Evolutionary conservation across 2,329 filamentous ascomycete genomes (phyloP), one percentile per base, ranked within the genome.

Genomic region (Fusarium acutatum): DNA sequence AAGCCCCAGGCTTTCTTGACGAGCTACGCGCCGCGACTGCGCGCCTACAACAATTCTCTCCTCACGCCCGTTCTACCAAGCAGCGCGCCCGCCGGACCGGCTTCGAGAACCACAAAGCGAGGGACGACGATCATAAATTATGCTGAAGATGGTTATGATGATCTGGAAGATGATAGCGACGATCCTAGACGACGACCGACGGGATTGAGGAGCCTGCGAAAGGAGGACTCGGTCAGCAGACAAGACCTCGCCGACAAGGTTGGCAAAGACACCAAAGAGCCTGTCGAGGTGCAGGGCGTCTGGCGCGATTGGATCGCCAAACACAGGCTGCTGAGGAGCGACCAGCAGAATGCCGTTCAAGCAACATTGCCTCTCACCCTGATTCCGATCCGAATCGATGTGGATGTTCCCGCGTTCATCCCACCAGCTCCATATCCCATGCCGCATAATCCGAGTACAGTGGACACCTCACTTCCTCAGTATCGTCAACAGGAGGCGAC

Each of bases 61-160:
- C 89, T 98, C 70, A 94, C 94, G 30, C 95, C 96, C 40, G 91
- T 96, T 71, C 89, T 96, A 70, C 93, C 93, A 62, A 91, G 90
- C 71, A 91, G 90, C 71, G 86, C 87, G 64, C 88, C 90, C n/a
- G 82, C 89, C 6, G 91, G 90, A 30, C 89, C 92, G 43, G 85
- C 89, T 67, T 88, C 94, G 77, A 91, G 96, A 80, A 97, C 94
- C n/a, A 98, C 96, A 14, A 98, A 99, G 86, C 93, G 96, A 83
- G 96, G 96, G 65, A 98, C 96, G 5, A 96, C 94, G 38, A 94
- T 96, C 72, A 96, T 98, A 84, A 99, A 98, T 84, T 99, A 99
- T 80, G 96, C 96, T 30, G 96, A 99, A 81, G 96, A 98, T 81
- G 95, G 95, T 52, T 97, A 92, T 79, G 96, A 98, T 75, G 95